phyloP scores from a whole-genome alignment of 2,329 filamentous ascomycete genomes.

The Claviceps capensis region DNA sequence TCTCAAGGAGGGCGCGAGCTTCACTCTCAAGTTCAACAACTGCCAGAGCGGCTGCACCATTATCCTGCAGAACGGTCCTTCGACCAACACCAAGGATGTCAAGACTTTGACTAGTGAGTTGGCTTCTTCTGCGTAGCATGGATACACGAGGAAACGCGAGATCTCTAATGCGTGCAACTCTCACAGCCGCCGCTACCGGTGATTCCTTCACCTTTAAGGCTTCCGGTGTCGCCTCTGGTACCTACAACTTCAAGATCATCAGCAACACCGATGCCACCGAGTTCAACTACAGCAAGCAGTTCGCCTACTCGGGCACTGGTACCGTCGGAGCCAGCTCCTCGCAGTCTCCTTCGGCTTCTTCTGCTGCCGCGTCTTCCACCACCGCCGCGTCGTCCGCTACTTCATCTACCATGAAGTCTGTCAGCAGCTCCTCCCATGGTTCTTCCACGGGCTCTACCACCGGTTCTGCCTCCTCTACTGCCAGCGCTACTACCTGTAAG shows the following conservation, averaged over 20 bases:
- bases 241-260: conserved; percentile 22
- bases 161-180: background rate
- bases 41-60: conserved; percentile 23
- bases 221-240: conserved; percentile 14
- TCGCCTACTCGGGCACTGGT: conserved; percentile 15
- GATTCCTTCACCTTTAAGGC: conserved; percentile 17
- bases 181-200: conserved; percentile 10
- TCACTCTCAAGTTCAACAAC: conserved; percentile 18
- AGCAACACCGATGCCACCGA: conserved; percentile 12
- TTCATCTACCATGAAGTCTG: conserved; percentile 1
- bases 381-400: conserved; percentile 4
- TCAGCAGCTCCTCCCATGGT: conserved; percentile 1
- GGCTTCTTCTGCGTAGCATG: background rate
- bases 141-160: background rate
- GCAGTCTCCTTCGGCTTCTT: conserved; percentile 3
- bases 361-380: background rate
- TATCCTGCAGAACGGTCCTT: conserved; percentile 17
- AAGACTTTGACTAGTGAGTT: conserved; percentile 19
- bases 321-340: conserved; percentile 3
- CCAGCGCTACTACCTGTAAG: conserved; percentile 8
- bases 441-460: background rate
- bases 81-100: conserved; percentile 16
- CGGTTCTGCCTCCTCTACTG: background rate
- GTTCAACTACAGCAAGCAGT: conserved; percentile 21
- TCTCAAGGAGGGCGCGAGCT: conserved; percentile 17